Evolutionary conservation across 2,329 filamentous ascomycete species (phyloP).

Genomic region (Biscogniauxia mediterranea): DNA sequence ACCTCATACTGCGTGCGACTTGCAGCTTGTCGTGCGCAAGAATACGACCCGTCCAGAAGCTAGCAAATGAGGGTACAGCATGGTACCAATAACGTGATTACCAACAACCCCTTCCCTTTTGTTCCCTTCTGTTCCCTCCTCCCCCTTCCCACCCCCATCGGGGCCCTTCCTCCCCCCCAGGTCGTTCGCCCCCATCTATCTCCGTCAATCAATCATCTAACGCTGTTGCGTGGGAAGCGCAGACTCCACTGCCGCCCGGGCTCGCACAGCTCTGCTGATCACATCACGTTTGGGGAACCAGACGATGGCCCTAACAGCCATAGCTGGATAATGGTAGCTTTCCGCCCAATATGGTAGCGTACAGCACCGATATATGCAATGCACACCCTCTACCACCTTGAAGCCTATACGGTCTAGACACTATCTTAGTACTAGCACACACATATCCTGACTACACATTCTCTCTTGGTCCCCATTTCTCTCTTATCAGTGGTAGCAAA

Average conservation of each 20-base stretch:
- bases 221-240: background rate
- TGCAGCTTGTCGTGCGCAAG: background rate
- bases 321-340: background rate
- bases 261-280: background rate
- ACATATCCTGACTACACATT: background rate
- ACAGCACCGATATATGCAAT: background rate
- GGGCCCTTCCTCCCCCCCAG: too few relatives aligned
- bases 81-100: conserved; percentile 22
- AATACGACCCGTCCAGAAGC: background rate
- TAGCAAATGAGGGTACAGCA: conserved; percentile 15
- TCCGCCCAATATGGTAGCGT: background rate
- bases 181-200: background rate
- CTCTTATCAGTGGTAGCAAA: conserved; percentile 3
- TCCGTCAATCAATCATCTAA: background rate
- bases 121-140: background rate
- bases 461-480: background rate
- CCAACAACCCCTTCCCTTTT: background rate
- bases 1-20: background rate
- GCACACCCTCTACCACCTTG: background rate
- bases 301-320: background rate
- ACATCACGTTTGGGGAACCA: background rate
- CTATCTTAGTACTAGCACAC: background rate
- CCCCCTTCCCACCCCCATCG: background rate
- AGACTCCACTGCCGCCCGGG: background rate
- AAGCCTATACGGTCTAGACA: background rate